Base-by-base conservation (phyloP, 202 grass and related monocot genomes). In the Eragrostis tef region DNA sequence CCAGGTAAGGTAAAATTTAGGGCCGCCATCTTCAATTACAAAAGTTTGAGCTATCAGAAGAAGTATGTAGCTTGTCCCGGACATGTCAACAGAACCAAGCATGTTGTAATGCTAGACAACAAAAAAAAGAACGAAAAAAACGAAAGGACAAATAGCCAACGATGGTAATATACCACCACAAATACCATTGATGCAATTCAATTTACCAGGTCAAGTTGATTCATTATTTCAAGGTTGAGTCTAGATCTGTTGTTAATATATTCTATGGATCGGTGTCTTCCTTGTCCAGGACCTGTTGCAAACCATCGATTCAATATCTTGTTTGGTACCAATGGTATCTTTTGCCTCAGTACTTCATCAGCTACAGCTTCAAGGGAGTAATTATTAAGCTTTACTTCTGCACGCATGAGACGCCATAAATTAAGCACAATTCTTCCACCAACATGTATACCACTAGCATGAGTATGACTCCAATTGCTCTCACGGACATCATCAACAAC, bases 311-410 rank as follows among this genome's bases (percentile, higher is more conserved):
- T 93, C 77, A 98, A 89, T 88, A 94, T 83, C 73, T 85, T 91
- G 87, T 34, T 78, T 80, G 92, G 82, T 89, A 98, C 72, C 81
- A 90, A 65, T 63, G 92, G 95, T 69, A 98, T 75, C 75, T 98
- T 94, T 81, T 86, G 74, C 82, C 95, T 94, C 73, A 98, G 75
- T 73, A 98, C 86, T 90, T 94, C 95, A 86, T 94, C 84, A 56
- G 87, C 88, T 26, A 98, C 95, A 87, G 92, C 77, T 84, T 98
- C 95, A 78, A 94, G 67, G 65, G 77, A 86, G 80, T 93, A 94
- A 88, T 89, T 91, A 84, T 93, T 98, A 76, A 98, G 90, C 67
- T 98, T 93, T 84, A 94, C 88, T 87, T 98, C 95, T 80, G 84
- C 82, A 83, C 90, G 92, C 88, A 98, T 94, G 48, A 98, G 89